Base-by-base conservation (phyloP, 345 rosid genomes). In the Camelina laxa region DNA sequence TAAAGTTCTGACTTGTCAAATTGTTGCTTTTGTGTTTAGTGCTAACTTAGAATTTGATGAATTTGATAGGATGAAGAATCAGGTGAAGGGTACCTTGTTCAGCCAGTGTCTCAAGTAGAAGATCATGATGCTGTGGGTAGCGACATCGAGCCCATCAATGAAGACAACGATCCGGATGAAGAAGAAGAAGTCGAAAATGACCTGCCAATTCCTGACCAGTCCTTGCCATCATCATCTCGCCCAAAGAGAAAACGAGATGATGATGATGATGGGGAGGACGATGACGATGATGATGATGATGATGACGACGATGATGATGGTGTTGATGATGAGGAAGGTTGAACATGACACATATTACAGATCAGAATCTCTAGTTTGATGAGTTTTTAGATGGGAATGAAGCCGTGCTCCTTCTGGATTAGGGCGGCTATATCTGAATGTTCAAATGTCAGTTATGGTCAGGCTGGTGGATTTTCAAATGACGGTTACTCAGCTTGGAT, bases 81-180 rank as follows among this genome's bases (percentile, higher is more conserved):
- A 0, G 91, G 82, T 60, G 84, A 80, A 42, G 91, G 89, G 16
- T 89, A 84, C 79, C 58, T 89, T 75, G 88, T 89, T 56, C 89
- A 87, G 24, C 88, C 89, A 42, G 87, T 85, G 38, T 79, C 59
- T 31, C 87, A 83, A 74, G 78, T 76, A 3, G 88, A 80, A 74
- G 89, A 78, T 60, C 83, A 74, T 59, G 89, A 81, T 54, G 82
- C 61, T 36, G 85, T 72, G 66, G 86, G 69, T 49, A 81, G 77
- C 72, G 88, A 86, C 60, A 68, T 81, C 60, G 88, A 88, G 19
- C 67, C 77, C 0, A 87, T 78, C 38, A 74, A 85, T 7, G 90
- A 80, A 3, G 91, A 80, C 47, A 86, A 69, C 0, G 87, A 84
- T 45, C 74, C 47, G 20, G 89, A 80, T 35, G 93, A 80, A 16